A percentile compares a stretch with the other conserved stretches of the same genome.
Evolutionary conservation across 768 basidiomycete species (phyloP).

Genomic region (Auricularia auricula-judae): DNA sequence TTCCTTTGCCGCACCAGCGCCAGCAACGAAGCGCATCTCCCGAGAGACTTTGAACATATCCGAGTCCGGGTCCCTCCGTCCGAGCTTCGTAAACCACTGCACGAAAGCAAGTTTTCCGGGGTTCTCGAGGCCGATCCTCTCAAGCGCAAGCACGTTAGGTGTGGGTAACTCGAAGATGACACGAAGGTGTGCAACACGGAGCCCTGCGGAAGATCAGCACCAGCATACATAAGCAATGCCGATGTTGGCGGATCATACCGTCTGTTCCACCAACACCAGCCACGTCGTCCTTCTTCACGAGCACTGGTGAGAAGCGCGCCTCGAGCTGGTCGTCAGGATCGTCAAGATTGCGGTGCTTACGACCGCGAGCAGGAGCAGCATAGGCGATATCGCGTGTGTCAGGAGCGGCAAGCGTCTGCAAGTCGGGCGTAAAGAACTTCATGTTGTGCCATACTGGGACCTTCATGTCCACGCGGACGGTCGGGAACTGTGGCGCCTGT

Average conservation of each 20-base stretch:
- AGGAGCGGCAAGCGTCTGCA: slow-evolving; percentile 17
- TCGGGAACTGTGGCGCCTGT: neutral
- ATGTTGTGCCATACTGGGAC: slow-evolving; percentile 18
- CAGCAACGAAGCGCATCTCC: neutral
- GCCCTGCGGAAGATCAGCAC: neutral
- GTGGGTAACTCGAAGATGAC: neutral
- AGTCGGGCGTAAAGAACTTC: slow-evolving; percentile 17
- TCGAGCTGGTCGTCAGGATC: neutral
- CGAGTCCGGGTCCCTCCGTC: neutral
- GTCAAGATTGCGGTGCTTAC: neutral
- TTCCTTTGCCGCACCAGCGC: neutral
- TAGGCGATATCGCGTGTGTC: slow-evolving; percentile 7
- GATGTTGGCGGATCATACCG: neutral
- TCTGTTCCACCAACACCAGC: neutral
- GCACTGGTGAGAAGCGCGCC: neutral
- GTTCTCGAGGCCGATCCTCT: neutral
- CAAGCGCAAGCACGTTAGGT: neutral
- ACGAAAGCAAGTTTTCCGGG: neutral
- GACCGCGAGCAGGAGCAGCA: slow-evolving; percentile 9
- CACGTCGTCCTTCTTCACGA: neutral
- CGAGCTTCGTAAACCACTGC: neutral
- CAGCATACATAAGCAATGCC: neutral
- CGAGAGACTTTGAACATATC: neutral
- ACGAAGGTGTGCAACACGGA: neutral
- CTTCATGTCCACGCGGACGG: neutral